A percentile compares a stretch with the other conserved stretches of the same genome.
Evolutionary conservation across 768 basidiomycete genomes (phyloP).

Genomic region (Amanita rubescens): DNA sequence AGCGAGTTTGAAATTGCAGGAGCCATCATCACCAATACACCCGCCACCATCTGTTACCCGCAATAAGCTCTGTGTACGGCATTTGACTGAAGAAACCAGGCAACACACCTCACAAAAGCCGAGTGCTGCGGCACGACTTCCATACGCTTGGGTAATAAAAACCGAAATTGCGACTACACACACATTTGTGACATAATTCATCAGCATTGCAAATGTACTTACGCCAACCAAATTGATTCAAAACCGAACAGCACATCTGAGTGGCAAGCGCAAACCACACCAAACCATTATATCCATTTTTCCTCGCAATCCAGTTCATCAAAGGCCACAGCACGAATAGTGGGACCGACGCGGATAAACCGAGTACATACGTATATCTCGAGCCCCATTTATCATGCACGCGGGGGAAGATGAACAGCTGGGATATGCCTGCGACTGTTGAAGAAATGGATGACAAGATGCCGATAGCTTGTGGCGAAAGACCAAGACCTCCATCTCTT

Average conservation of each 20-base stretch:
- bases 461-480: constrained; percentile 51
- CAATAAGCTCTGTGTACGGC: no score
- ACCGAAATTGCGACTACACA: neutral
- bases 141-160: neutral
- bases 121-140: no score
- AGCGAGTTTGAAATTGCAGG: no score
- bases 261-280: neutral
- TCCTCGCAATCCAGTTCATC: neutral
- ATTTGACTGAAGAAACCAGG: no score
- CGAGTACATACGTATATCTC: constrained; percentile 38
- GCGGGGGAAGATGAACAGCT: constrained; percentile 45
- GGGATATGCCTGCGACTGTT: constrained; percentile 45
- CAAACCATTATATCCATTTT: neutral
- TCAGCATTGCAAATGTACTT: neutral
- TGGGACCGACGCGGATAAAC: constrained; percentile 34
- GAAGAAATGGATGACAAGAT: constrained; percentile 45
- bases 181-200: neutral
- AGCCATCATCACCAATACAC: no score
- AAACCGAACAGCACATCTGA: neutral
- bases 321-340: constrained; percentile 42
- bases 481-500: constrained; percentile 51
- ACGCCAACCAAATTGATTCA: neutral
- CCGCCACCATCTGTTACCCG: no score
- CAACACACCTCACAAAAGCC: no score
- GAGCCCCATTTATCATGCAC: constrained; percentile 42